phyloP scores from a whole-genome alignment of 495 filamentous ascomycete species.

The Neurospora cerealis region DNA sequence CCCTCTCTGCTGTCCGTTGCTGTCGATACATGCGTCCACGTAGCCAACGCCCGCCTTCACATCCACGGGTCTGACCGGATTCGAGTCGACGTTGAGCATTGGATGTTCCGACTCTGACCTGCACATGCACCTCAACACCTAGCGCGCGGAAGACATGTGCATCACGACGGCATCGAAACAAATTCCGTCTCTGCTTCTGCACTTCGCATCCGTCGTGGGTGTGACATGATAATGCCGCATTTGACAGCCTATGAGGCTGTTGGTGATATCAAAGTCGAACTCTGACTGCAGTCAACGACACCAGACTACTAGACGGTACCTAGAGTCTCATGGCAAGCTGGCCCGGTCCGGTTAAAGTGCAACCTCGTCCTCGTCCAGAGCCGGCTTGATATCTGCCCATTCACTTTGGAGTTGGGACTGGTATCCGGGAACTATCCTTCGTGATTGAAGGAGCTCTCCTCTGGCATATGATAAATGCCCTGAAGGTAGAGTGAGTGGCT shows the following conservation, averaged over 20 bases:
- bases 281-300: not conserved
- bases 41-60: slow-evolving; percentile 5
- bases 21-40: slow-evolving; percentile 5
- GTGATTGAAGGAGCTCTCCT: no score
- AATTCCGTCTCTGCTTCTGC: not conserved
- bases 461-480: not conserved
- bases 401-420: not conserved
- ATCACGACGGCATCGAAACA: not conserved
- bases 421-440: not conserved
- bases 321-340: not conserved
- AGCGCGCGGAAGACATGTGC: not conserved
- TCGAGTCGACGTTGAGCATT: not conserved
- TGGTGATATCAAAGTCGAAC: not conserved
- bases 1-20: not conserved
- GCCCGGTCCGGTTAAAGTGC: not conserved
- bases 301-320: no score
- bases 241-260: not conserved
- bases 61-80: not conserved
- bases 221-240: not conserved
- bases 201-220: not conserved
- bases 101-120: not conserved
- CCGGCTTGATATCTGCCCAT: not conserved
- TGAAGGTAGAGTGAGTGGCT: no score
- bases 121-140: not conserved
- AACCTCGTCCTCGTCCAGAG: not conserved